These are phyloP conservation scores for Boletus barrowsii DNA, from an alignment of 768 basidiomycete genomes.

Conservation along the genomic window DNA sequence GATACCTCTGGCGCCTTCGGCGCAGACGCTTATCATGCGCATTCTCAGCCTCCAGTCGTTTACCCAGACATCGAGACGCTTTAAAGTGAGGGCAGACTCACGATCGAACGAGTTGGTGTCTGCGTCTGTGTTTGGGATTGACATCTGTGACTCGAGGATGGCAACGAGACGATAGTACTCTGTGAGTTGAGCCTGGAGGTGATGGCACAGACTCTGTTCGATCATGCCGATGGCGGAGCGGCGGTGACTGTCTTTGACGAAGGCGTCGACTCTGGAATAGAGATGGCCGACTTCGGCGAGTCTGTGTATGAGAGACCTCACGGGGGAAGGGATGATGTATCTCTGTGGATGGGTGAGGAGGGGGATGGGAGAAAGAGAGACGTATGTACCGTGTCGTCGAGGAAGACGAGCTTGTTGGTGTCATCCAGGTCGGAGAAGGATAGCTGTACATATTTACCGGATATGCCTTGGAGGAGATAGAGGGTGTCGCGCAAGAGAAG, in stretches of 20 bases:
- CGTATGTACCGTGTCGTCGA: slow-evolving; percentile 56
- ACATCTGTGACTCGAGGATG: slow-evolving; percentile 57
- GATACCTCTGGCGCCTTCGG: too few relatives aligned
- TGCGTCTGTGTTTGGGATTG: slow-evolving; percentile 29
- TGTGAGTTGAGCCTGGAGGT: slow-evolving; percentile 87
- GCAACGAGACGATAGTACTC: slow-evolving; percentile 91
- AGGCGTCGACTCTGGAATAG: slow-evolving; percentile 77
- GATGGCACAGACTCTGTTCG: slow-evolving; percentile 94
- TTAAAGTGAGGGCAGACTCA: slow-evolving; percentile 73
- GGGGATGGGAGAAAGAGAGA: neutral
- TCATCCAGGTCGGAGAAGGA: slow-evolving; percentile 44
- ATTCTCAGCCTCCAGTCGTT: slow-evolving; percentile 90
- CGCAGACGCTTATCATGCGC: slow-evolving; percentile 82
- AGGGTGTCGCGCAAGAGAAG: slow-evolving; percentile 84
- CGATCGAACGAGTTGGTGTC: slow-evolving; percentile 25
- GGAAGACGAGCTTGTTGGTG: slow-evolving; percentile 61
- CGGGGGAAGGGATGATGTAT: slow-evolving; percentile 62
- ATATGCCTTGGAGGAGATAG: slow-evolving; percentile 94
- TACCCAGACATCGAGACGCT: slow-evolving; percentile 89
- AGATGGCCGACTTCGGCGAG: slow-evolving; percentile 93
- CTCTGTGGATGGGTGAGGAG: slow-evolving; percentile 42
- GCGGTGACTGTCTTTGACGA: slow-evolving; percentile 69
- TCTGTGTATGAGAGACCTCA: slow-evolving; percentile 72
- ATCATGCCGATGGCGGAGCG: slow-evolving; percentile 86
- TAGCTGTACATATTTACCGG: slow-evolving; percentile 89